phyloP scores from a whole-genome alignment of 2,329 filamentous ascomycete species.

The Tolypocladium capitatum region DNA sequence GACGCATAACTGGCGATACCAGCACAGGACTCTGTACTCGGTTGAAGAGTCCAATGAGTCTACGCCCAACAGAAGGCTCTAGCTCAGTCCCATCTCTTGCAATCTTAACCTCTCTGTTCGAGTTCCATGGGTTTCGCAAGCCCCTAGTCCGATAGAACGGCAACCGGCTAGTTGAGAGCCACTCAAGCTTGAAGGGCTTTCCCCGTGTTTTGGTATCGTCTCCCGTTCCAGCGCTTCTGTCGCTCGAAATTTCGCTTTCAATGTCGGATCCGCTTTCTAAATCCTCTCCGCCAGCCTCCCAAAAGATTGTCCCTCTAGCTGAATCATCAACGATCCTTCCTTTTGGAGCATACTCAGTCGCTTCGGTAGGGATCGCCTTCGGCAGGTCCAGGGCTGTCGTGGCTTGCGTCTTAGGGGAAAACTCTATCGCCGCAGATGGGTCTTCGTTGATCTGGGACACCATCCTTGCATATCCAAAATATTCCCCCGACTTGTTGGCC shows the following conservation, averaged over 20 bases:
- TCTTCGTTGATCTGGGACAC: constrained; percentile 70
- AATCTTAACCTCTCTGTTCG: constrained; percentile 91
- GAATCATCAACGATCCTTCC: constrained; percentile 88
- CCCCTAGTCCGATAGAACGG: constrained; percentile 85
- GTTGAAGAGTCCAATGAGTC: constrained; percentile 69
- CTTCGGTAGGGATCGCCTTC: constrained; percentile 66
- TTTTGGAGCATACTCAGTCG: constrained; percentile 64
- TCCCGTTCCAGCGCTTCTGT: constrained; percentile 27
- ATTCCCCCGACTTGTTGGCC: constrained; percentile 93
- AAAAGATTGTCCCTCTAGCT: constrained; percentile 89
- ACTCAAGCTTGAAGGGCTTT: constrained; percentile 82
- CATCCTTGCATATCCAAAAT: constrained; percentile 93
- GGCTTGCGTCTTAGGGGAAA: constrained; percentile 51
- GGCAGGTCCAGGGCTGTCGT: constrained; percentile 52
- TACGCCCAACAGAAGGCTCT: constrained; percentile 67
- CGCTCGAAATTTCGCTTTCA: constrained; percentile 23
- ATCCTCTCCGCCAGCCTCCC: constrained; percentile 65
- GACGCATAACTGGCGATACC: constrained; percentile 15
- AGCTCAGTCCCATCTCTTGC: constrained; percentile 88
- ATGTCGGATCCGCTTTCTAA: constrained; percentile 31
- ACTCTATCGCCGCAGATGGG: constrained; percentile 53
- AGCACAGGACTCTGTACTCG: constrained; percentile 28
- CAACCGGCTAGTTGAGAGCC: constrained; percentile 70
- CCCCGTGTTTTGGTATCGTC: constrained; percentile 59
- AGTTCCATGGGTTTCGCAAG: constrained; percentile 86